Base-by-base conservation (phyloP, 495 filamentous ascomycete genomes). In the Hypoxylon perforatum region DNA sequence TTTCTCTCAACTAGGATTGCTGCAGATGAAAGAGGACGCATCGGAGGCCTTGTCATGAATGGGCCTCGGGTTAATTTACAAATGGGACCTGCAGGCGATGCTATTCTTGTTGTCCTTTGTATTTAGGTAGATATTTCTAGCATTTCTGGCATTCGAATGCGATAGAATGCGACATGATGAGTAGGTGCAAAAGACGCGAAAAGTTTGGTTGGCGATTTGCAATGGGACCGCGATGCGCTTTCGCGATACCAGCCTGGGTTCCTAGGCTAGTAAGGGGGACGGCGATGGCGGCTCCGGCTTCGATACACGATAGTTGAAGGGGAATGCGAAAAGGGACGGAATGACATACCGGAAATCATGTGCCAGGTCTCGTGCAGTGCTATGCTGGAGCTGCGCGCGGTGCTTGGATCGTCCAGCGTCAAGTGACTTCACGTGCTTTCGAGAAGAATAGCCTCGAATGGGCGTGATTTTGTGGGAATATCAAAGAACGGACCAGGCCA, bases 381-480 rank as follows among this genome's bases (percentile, higher is more conserved):
- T 57, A 63, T 69, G 66, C 66, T 63, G 36, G 50, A 57, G 38
- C 47, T 45, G 50, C 41, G 39, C 36, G 58, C 39, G 28, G 42
- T 72, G 69, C 69, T 74, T 74, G 68, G 71, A 71, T 73, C 64
- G 69, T 71, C 57, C 63, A 44, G 52, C 59, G 72, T 67, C 72
- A 74, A 71, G 70, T 74, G 72, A 74, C 72, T 74, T 74, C 72
- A 74, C 72, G 72, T 74, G 72, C 66, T 70, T 65, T 69, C 63
- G 51, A 66, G 67, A 53, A 65, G 42, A 65, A 65, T 72, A 70
- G 69, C 56, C 69, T 74, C 59, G 72, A 72, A 74, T 70, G 67
- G 66, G 69, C 71, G 63, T 67, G 63, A 61, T 57, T 67, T 67
- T 69, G 65, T 69, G 65, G 65, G 48, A 68, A 68, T 67, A 67